Evolutionary conservation across 192 early-diverging fungal species (phyloP).

Genomic region (Gaertneriomyces sp.): DNA sequence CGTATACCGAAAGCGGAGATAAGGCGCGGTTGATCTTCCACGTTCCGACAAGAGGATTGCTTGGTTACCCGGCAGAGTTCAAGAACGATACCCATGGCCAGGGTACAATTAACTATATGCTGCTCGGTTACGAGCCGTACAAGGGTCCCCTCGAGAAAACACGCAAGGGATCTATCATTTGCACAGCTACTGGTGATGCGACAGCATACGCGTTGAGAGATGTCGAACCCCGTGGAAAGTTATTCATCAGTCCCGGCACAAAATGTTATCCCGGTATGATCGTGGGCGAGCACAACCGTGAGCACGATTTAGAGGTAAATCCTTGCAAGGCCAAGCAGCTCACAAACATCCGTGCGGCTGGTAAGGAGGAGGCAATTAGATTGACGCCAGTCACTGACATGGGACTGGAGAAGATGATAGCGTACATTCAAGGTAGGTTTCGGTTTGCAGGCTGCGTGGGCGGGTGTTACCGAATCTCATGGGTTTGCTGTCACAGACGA

Average conservation of each 20-base stretch:
- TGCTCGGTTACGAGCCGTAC: conserved; percentile 69
- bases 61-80: conserved; percentile 83
- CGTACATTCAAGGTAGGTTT: conserved; percentile 58
- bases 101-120: conserved; percentile 76
- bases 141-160: conserved; percentile 68
- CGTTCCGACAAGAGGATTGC: conserved; percentile 75
- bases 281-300: conserved; percentile 75
- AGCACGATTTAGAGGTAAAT: conserved; percentile 79
- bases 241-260: conserved; percentile 71
- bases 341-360: conserved; percentile 73
- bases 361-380: conserved; percentile 74
- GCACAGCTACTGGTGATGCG: conserved; percentile 61
- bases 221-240: conserved; percentile 74
- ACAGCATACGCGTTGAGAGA: conserved; percentile 71
- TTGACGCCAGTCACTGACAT: conserved; percentile 65
- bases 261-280: conserved; percentile 84
- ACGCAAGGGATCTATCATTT: conserved; percentile 75
- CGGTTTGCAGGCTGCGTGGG: background rate
- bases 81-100: conserved; percentile 84
- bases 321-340: conserved; percentile 77
- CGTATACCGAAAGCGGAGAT: conserved; percentile 63
- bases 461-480: background rate
- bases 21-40: conserved; percentile 75
- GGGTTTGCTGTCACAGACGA: conserved; percentile 52
- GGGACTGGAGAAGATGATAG: conserved; percentile 71